Percentiles rank a stretch among this genome's conserved stretches.
phyloP scores from a whole-genome alignment of 164 flowering plant species.

The Sedum album region DNA sequence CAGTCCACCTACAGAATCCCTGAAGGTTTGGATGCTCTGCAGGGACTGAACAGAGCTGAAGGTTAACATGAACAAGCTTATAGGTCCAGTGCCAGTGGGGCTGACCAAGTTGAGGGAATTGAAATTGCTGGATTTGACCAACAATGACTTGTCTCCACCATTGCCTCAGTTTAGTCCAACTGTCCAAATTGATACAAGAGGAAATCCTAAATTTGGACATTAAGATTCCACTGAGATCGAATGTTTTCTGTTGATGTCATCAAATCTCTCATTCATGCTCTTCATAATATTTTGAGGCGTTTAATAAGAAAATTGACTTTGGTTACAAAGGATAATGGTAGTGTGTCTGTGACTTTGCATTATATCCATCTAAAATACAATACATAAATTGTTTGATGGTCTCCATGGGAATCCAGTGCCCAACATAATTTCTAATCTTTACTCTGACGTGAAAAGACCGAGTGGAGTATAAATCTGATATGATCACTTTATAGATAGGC shows the following conservation, averaged over 20 bases:
- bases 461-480: background rate
- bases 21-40: background rate
- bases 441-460: background rate
- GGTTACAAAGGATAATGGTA: background rate
- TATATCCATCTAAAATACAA: background rate
- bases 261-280: background rate
- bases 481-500: background rate
- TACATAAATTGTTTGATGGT: background rate
- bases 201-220: background rate
- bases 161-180: background rate
- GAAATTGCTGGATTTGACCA: background rate
- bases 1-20: background rate
- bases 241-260: background rate
- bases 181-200: background rate
- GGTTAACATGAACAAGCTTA: background rate
- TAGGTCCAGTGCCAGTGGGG: background rate
- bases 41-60: background rate
- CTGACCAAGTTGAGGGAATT: background rate
- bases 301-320: background rate
- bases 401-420: background rate
- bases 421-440: background rate
- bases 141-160: conserved; percentile 6
- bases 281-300: background rate
- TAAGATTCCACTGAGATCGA: background rate
- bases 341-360: background rate